Base-by-base conservation (phyloP, 495 filamentous ascomycete species). In the Thermochaetoides thermophila region DNA sequence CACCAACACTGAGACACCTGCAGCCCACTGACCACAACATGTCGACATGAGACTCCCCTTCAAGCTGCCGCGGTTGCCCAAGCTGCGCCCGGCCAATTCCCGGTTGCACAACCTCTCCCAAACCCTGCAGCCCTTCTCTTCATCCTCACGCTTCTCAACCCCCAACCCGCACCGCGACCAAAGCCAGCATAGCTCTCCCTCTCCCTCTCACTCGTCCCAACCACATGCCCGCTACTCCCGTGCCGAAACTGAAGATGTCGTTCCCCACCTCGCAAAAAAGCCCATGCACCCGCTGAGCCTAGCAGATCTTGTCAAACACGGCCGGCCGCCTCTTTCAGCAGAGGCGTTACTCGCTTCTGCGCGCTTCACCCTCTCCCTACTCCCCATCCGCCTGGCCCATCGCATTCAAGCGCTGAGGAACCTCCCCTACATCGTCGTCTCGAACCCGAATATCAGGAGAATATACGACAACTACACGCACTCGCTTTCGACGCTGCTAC, bases 391-490 rank as follows among this genome's bases (percentile, higher is more conserved):
- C n/a, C 73, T 97, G 11, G 91, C 89, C 3, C 84, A 89, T 47
- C 83, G 89, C 23, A 89, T 96, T 29, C 78, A 93, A 55, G 79
- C 81, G 2, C 60, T 97, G 9, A 76, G 87, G 35, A 93, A 92
- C 56, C 72, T 97, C 3, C 91, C 89, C 1, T 97, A 81, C 56
- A 97, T 97, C 46, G 86, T 97, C 28, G 89, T 97, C 12, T 84
- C 87, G 1, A 96, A 96, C 52, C 81, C 84, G 1, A 80, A 93
- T 48, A 82, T 96, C 33, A 76, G 78, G 19, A 74, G 74, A 42
- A 96, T 97, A 35, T 94, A 95, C 60, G 72, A 81, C 49, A 95
- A 93, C 56, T 97, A 97, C 56, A 60, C 87, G 25, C 85, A 94
- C 49, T 92, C 83, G 4, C 65, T 96, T 1, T 84, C 81, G 4